Conservation (phyloP, 1,139 yeast genomes). For the Pichia sp. region DNA sequence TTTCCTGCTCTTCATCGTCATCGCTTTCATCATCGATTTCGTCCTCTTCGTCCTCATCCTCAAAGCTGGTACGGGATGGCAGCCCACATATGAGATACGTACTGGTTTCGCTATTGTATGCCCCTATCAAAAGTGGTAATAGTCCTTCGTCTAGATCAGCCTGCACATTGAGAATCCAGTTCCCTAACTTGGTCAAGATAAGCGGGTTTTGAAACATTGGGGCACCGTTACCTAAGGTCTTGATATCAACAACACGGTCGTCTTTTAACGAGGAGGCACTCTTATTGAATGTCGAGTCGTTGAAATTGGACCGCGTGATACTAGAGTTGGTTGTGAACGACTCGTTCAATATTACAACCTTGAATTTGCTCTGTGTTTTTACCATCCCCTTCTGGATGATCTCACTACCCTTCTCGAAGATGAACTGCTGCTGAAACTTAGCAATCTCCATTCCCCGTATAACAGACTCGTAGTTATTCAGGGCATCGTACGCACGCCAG, state of each 20-base stretch:
- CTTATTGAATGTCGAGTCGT: slow-evolving; percentile 18
- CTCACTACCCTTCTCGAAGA: slow-evolving; percentile 85
- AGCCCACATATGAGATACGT: slow-evolving; percentile 87
- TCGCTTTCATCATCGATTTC: slow-evolving; percentile 26
- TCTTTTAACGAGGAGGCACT: slow-evolving; percentile 19
- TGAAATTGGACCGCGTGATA: slow-evolving; percentile 18
- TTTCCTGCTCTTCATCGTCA: slow-evolving; percentile 1
- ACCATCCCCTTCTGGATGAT: slow-evolving; percentile 77
- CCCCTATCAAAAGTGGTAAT: slow-evolving; percentile 83
- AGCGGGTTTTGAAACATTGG: slow-evolving; percentile 79
- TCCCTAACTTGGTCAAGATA: slow-evolving; percentile 76
- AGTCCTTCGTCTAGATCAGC: slow-evolving; percentile 72
- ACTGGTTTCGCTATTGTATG: slow-evolving; percentile 68
- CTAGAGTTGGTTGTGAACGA: slow-evolving; percentile 35
- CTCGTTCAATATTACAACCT: slow-evolving; percentile 85
- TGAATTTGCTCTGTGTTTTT: slow-evolving; percentile 73
- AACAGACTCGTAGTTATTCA: slow-evolving; percentile 58
- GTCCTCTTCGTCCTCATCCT: slow-evolving; percentile 25
- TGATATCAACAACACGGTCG: slow-evolving; percentile 36
- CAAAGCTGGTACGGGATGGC: slow-evolving; percentile 68
- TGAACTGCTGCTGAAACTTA: slow-evolving; percentile 73
- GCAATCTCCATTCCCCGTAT: slow-evolving; percentile 75
- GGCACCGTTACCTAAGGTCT: slow-evolving; percentile 43
- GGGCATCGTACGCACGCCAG: slow-evolving; percentile 95
- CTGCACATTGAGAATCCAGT: slow-evolving; percentile 88